Percentiles rank a stretch among this genome's conserved stretches.
These are phyloP conservation scores for Tuctoria greenei DNA, from an alignment of 176 grass and related monocot species.

Conservation along the genomic window DNA sequence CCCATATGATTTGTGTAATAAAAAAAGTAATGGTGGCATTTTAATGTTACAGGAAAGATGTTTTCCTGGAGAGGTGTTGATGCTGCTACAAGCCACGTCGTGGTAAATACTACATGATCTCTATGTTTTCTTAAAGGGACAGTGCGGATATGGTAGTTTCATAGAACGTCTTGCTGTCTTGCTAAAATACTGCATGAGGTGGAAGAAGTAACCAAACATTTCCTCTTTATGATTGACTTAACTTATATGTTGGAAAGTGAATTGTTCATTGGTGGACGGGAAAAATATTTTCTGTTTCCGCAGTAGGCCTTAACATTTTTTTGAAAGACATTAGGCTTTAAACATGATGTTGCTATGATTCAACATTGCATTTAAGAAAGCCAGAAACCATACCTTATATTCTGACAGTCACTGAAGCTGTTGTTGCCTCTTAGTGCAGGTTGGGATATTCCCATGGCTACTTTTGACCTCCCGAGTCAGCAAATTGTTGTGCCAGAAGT, in stretches of 20 bases:
- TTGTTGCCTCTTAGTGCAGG: constrained; percentile 37
- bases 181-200: not conserved
- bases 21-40: not conserved
- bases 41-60: constrained; percentile 49
- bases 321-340: not conserved
- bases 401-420: not conserved
- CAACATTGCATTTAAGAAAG: not conserved
- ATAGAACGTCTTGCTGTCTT: not conserved
- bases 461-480: constrained; percentile 61
- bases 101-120: constrained; percentile 35
- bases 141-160: not conserved
- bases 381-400: too few relatives aligned
- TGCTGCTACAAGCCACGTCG: constrained; percentile 53
- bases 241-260: not conserved
- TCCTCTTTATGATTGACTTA: not conserved
- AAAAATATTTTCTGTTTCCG: too few relatives aligned
- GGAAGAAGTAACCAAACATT: not conserved
- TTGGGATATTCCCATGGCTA: constrained; percentile 73
- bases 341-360: not conserved
- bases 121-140: not conserved
- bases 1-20: not conserved
- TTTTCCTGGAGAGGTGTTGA: constrained; percentile 65
- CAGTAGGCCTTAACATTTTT: not conserved
- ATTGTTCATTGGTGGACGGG: not conserved
- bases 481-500: constrained; percentile 60